Conservation (phyloP, 257 asterid genomes). For the Solanum ossicruentum region DNA sequence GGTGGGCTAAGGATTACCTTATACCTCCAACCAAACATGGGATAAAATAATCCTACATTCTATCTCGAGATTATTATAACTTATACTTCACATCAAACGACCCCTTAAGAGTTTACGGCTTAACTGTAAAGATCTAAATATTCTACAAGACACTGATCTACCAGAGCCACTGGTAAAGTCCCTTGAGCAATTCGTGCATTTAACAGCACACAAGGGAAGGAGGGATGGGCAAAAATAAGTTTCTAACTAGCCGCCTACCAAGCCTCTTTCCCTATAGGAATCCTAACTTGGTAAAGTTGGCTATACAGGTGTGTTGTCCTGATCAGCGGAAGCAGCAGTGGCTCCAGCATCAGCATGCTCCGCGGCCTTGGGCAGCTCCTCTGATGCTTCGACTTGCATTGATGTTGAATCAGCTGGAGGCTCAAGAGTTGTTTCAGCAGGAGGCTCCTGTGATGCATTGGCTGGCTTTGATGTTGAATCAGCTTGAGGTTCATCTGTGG, state of each 20-base stretch:
- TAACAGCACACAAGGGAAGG: background rate
- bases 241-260: background rate
- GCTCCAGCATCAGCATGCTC: conserved; percentile 10
- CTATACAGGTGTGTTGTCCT: background rate
- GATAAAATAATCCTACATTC: too few species aligned
- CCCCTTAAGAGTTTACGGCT: too few species aligned
- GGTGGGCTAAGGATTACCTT: too few species aligned
- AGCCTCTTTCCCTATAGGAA: background rate
- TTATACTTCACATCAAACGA: too few species aligned
- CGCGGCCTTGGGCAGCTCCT: conserved; percentile 18
- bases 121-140: background rate
- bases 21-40: too few species aligned
- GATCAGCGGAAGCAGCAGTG: background rate
- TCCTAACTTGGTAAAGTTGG: background rate
- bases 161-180: background rate
- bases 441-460: background rate
- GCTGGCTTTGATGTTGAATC: background rate
- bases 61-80: too few species aligned
- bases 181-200: background rate
- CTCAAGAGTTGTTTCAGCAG: background rate
- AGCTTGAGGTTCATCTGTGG: background rate
- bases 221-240: background rate
- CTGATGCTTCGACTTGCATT: conserved; percentile 3
- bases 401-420: conserved; percentile 1
- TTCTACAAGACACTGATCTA: background rate